Evolutionary conservation across 805 yeast genomes (phyloP).

Genomic region (Cephaloascus albidus): DNA sequence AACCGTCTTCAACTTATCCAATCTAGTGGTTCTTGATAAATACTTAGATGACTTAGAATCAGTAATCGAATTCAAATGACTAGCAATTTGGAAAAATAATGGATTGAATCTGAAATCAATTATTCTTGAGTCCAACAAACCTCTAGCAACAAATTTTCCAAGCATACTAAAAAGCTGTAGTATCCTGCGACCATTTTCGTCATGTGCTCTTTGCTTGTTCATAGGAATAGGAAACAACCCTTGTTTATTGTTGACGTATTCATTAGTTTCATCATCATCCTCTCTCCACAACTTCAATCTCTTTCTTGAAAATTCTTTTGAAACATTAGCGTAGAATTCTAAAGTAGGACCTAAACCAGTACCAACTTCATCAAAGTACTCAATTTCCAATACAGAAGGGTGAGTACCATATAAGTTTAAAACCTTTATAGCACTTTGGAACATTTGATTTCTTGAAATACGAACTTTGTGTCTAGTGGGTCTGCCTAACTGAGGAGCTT

Average conservation of each 20-base stretch:
- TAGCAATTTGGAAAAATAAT: conserved; percentile 55
- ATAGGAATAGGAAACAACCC: conserved; percentile 69
- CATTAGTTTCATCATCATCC: conserved; percentile 19
- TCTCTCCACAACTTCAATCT: conserved; percentile 64
- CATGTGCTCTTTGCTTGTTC: conserved; percentile 11
- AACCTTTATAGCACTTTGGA: conserved; percentile 74
- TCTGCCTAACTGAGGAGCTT: conserved; percentile 53
- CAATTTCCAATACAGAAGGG: conserved; percentile 81
- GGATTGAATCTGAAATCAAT: conserved; percentile 75
- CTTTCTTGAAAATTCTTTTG: conserved; percentile 58
- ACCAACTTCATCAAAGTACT: conserved; percentile 87
- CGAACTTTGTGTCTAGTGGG: conserved; percentile 74
- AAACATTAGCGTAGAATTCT: conserved; percentile 80
- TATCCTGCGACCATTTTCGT: conserved; percentile 28
- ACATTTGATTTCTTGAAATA: conserved; percentile 56
- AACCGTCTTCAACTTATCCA: conserved; percentile 35
- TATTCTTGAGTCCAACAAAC: conserved; percentile 79
- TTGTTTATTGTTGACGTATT: conserved; percentile 26
- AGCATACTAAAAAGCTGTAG: conserved; percentile 50
- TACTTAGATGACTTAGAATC: conserved; percentile 3
- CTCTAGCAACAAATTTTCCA: conserved; percentile 82
- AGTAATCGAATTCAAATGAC: conserved; percentile 10
- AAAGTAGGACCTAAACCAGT: conserved; percentile 94
- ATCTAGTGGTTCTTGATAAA: conserved; percentile 12
- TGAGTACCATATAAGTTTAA: conserved; percentile 65